Base-by-base conservation (phyloP, 495 filamentous ascomycete genomes). In the Trichoderma virens region DNA sequence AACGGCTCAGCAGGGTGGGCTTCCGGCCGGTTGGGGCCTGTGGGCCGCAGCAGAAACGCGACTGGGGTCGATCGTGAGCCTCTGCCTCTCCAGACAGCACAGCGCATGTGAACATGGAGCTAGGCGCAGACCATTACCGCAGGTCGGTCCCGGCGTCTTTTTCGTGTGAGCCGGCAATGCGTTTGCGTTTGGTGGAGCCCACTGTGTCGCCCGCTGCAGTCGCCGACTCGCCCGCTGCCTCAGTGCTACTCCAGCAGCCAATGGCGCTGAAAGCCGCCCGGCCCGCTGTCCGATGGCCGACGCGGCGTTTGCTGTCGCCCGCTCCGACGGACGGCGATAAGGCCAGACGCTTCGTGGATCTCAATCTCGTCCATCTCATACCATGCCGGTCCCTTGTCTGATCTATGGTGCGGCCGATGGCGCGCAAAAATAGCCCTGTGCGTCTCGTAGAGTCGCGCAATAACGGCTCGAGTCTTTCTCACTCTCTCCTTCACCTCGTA, bases 301-400 rank as follows among this genome's bases (percentile, higher is more conserved):
- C 11, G 16, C 51, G 51, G 51, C 51, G 51, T 56, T 56, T 56
- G 51, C 51, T 28, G 23, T 56, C 51, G 16, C 25, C 51, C 51
- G 51, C 51, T 14, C 51, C 51, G 51, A 56, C 51, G 13, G 27
- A 30, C 51, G 51, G 51, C 51, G 51, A 56, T 56, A 56, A 56
- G 51, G 51, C 51, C 9, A n/a, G n/a, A n/a, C n/a, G n/a, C n/a
- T 8, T 56, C 51, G 51, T 56, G 25, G 25, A 56, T 56, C 51
- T 56, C 51, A 56, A 56, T 56, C 51, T 56, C 25, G 25, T 56
- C 51, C 51, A 56, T 56, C 51, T 56, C 51, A 56, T 56, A n/a
- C 51, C 25, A 56, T 56, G 13, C 51, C 27, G 27, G 51, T 28
- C 23, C 51, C 51, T 56, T 56, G 51, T 56, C 51, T 56, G 51